Evolutionary conservation across 108 stramenopile genomes (phyloP).

Genomic region (Pseudonitzschia multistriata): DNA sequence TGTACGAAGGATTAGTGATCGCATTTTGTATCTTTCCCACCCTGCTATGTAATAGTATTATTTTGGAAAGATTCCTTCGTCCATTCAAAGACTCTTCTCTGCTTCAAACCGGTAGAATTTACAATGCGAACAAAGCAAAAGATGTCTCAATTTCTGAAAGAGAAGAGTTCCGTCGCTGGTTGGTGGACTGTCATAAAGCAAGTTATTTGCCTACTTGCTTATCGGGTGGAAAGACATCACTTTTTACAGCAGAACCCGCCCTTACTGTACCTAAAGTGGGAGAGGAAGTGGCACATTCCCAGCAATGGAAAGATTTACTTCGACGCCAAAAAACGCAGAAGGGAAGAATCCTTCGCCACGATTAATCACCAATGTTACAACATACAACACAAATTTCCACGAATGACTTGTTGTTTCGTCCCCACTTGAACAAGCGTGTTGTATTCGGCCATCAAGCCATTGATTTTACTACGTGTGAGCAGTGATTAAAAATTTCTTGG

Average conservation of each 20-base stretch:
- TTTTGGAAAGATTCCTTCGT: slow-evolving; percentile 51
- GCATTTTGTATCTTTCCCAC: slow-evolving; percentile 42
- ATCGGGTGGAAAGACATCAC: slow-evolving; percentile 44
- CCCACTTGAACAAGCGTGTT: not conserved
- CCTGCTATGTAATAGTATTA: slow-evolving; percentile 41
- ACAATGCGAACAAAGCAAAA: slow-evolving; percentile 61
- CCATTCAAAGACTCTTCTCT: slow-evolving; percentile 75
- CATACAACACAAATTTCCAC: not conserved
- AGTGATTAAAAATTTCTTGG: too few relatives aligned
- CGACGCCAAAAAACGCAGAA: not conserved
- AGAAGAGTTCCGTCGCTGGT: slow-evolving; percentile 70
- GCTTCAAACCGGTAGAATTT: slow-evolving; percentile 69
- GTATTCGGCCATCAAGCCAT: not conserved
- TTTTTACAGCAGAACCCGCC: slow-evolving; percentile 74
- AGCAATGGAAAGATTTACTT: not conserved
- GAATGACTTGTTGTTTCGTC: not conserved
- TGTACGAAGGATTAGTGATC: not conserved
- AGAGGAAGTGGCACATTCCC: not conserved
- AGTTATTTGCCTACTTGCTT: slow-evolving; percentile 86
- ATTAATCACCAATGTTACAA: not conserved
- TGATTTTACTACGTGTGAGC: not conserved
- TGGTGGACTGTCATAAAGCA: slow-evolving; percentile 86
- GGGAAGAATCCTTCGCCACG: not conserved
- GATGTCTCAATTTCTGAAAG: slow-evolving; percentile 69
- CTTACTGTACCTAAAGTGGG: slow-evolving; percentile 29